Evolutionary conservation across 768 basidiomycete species (phyloP).

Genomic region (Agaricus blazei): DNA sequence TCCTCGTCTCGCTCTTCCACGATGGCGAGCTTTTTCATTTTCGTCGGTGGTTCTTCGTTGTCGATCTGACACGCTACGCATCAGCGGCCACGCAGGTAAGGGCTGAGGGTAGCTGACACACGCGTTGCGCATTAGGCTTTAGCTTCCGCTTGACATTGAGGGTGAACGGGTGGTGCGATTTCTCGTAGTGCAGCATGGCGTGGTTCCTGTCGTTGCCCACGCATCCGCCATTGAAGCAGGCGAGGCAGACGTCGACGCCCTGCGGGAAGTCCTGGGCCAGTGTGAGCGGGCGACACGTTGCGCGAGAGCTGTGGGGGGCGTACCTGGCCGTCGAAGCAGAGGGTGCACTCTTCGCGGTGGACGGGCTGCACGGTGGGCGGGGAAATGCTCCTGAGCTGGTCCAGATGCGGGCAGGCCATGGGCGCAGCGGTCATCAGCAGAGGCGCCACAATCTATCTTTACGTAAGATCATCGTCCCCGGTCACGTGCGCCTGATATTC

Average conservation of each 20-base stretch:
- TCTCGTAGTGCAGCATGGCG: slow-evolving; percentile 63
- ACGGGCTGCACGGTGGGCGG: slow-evolving; percentile 67
- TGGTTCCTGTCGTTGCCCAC: slow-evolving; percentile 59
- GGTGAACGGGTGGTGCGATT: slow-evolving; percentile 70
- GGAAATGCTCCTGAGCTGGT: slow-evolving; percentile 40
- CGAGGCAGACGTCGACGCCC: slow-evolving; percentile 87
- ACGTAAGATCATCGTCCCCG: not conserved
- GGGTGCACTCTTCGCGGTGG: slow-evolving; percentile 92
- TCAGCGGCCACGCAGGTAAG: not conserved
- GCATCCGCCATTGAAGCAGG: slow-evolving; percentile 95
- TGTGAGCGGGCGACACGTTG: not conserved
- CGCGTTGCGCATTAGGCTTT: slow-evolving; percentile 61
- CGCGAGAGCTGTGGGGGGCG: slow-evolving; percentile 7
- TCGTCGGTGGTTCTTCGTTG: slow-evolving; percentile 79
- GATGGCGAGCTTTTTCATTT: slow-evolving; percentile 89
- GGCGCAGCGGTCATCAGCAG: not conserved
- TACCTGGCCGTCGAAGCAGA: slow-evolving; percentile 94
- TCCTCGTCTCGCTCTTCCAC: slow-evolving; percentile 84
- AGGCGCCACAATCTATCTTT: not conserved
- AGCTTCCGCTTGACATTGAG: slow-evolving; percentile 74
- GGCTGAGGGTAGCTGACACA: slow-evolving; percentile 32
- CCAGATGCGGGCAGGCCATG: slow-evolving; percentile 52
- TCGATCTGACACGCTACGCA: slow-evolving; percentile 41
- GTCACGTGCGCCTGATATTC: not conserved
- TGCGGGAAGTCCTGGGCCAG: slow-evolving; percentile 54